Evolutionary conservation across 2,329 filamentous ascomycete genomes (phyloP).

Genomic region (Aspergillus pseudotamarii): DNA sequence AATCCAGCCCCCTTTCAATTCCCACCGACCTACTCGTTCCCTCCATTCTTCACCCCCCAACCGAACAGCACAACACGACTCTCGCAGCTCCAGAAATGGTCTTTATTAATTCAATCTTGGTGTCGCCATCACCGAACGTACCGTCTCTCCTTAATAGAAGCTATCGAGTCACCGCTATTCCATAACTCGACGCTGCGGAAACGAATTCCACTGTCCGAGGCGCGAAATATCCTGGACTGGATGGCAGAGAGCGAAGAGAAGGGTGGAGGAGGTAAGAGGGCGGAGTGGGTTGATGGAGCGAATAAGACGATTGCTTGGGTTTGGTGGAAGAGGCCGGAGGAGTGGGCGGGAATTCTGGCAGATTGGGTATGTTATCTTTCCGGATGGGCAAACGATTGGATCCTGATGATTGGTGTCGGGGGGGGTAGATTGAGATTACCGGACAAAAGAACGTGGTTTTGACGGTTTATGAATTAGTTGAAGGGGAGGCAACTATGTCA

Average conservation of each 20-base stretch:
- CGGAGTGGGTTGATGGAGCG: slow-evolving; percentile 61
- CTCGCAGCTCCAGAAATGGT: slow-evolving; percentile 75
- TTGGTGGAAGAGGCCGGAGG: slow-evolving; percentile 83
- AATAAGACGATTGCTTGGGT: slow-evolving; percentile 68
- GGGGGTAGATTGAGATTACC: slow-evolving; percentile 68
- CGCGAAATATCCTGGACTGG: slow-evolving; percentile 57
- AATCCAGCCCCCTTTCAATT: slow-evolving; percentile 39
- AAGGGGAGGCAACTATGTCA: slow-evolving; percentile 77
- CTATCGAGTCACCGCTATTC: slow-evolving; percentile 62
- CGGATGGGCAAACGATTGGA: not conserved
- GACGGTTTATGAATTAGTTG: slow-evolving; percentile 86
- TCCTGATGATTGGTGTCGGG: not conserved
- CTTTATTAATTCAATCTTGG: slow-evolving; percentile 81
- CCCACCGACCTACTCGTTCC: slow-evolving; percentile 49
- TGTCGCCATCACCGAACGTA: slow-evolving; percentile 76
- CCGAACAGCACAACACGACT: slow-evolving; percentile 48
- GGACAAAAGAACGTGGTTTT: slow-evolving; percentile 86
- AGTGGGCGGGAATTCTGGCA: slow-evolving; percentile 82
- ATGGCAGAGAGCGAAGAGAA: slow-evolving; percentile 53
- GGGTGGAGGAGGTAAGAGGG: slow-evolving; percentile 50
- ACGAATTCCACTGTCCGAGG: slow-evolving; percentile 55
- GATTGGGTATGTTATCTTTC: slow-evolving; percentile 59
- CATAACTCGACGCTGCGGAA: slow-evolving; percentile 48
- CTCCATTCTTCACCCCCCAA: slow-evolving; percentile 57
- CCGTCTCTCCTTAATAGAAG: slow-evolving; percentile 68